These are phyloP conservation scores for Pelargonium cotyledonis DNA, from an alignment of 441 rosid species.

Conservation along the genomic window DNA sequence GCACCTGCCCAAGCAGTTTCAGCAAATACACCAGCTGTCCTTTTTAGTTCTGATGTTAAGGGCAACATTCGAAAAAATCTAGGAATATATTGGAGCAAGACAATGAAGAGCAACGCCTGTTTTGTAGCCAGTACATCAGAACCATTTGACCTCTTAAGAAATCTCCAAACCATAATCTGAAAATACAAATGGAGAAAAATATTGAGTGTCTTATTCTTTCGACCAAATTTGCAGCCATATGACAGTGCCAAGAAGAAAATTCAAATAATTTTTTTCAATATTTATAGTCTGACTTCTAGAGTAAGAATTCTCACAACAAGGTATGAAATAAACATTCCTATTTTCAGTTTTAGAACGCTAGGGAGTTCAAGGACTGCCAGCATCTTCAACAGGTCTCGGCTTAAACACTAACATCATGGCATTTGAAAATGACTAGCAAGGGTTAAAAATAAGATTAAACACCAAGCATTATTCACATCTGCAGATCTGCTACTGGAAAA, in stretches of 20 bases:
- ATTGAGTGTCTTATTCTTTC: background rate
- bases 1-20: slow-evolving; percentile 99
- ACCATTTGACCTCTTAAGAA: slow-evolving; percentile 62
- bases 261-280: background rate
- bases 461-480: no score
- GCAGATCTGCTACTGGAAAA: no score
- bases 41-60: slow-evolving; percentile 78
- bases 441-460: background rate
- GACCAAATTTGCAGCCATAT: background rate
- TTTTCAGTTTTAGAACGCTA: no score
- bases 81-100: slow-evolving; percentile 72
- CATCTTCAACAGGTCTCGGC: background rate
- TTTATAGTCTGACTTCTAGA: background rate
- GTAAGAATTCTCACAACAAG: no score
- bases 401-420: background rate
- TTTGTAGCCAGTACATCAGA: slow-evolving; percentile 69
- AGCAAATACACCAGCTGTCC: slow-evolving; percentile 92
- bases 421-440: background rate
- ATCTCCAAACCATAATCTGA: slow-evolving; percentile 88
- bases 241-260: background rate
- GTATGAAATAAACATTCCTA: no score
- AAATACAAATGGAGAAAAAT: slow-evolving; percentile 16
- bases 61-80: slow-evolving; percentile 69
- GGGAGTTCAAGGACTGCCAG: no score
- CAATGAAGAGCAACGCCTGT: slow-evolving; percentile 58